Evolutionary conservation across 78 protist species (phyloP), one percentile per base, ranked within the genome.

Genomic region (Reticulomyxa filosa): DNA sequence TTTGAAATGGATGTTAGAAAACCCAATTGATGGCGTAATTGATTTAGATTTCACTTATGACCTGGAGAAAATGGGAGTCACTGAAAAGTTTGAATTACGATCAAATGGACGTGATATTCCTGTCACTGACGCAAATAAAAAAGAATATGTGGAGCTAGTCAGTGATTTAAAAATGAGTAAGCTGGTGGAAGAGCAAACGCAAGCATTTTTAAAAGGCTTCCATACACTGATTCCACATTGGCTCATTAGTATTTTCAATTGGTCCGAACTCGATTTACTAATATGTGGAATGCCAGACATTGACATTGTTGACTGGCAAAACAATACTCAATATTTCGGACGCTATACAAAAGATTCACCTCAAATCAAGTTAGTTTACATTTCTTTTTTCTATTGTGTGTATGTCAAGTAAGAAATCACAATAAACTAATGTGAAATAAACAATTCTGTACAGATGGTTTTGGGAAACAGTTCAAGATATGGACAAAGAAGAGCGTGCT

Each of bases 281-380:
- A 55, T 74, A 37, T 65, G 69, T 64, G 78, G 78, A 6, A 34
- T 65, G 66, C 65, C 57, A 30, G 63, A 67, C 59, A 65, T 66
- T 25, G 65, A 57, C 13, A 53, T 74, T 8, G 57, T 27, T 20
- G 67, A 65, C 52, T 69, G 65, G 22, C 37, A 50, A 17, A 35
- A 33, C 10, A 37, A 38, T 61, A 66, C 78, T 22, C 70, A 64
- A 42, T 71, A 71, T 53, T 46, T 51, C n/a, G 74, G 71, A 37
- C 36, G 13, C 1, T 17, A 35, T 5, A 33, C 32, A 3, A 11
- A 22, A n/a, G n/a, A n/a, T n/a, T n/a, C n/a, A n/a, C n/a, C n/a
- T n/a, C n/a, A n/a, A n/a, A n/a, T n/a, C n/a, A n/a, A n/a, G n/a
- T n/a, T n/a, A n/a, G n/a, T n/a, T n/a, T n/a, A n/a, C n/a, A n/a